Base-by-base conservation (phyloP, 2,329 filamentous ascomycete genomes). In the Aspergillus fumigatus region DNA sequence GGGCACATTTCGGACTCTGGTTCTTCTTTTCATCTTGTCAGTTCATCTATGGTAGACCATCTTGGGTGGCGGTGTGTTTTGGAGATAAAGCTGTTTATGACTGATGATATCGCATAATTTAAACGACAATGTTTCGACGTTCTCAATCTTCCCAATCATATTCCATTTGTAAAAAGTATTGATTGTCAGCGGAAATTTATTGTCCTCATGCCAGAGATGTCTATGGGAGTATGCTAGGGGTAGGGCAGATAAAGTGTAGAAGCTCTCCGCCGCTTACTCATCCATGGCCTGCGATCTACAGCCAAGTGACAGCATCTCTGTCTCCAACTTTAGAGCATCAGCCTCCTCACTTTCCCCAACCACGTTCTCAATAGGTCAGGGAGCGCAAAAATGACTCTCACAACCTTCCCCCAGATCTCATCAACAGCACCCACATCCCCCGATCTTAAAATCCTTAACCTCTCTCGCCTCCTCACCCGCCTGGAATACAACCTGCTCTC, bases 401-500 rank as follows among this genome's bases (percentile, higher is more conserved):
- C 64, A 26, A 60, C 57, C 2, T 63, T 58, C 27, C 51, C 59
- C n/a, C 19, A 47, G 10, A 23, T 40, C 32, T 54, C 48, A 19
- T 9, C 45, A 35, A 14, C 50, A n/a, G 23, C 40, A 29, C 32
- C 51, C 26, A 58, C 63, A 1, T 62, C 69, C 23, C 63, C 67
- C 17, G 67, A 74, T 38, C 61, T 69, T 40, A 66, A 67, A 25
- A 65, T 72, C n/a, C 67, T 78, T 43, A 76, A 72, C 50, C 66
- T 78, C 17, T 67, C 73, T 29, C 74, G 75, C 45, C 68, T 78
- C n/a, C 67, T 79, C 43, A 66, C 71, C 17, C 73, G 76, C 29
- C 70, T 78, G 25, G 75, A 76, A 57, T 66, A 75, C 56, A 76
- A 79, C 51, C 66, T 79, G 40, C 71, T 78, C 52, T 74, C 75